Base-by-base conservation (phyloP, 805 yeast genomes). In the Wickerhamiella qilinensis region DNA sequence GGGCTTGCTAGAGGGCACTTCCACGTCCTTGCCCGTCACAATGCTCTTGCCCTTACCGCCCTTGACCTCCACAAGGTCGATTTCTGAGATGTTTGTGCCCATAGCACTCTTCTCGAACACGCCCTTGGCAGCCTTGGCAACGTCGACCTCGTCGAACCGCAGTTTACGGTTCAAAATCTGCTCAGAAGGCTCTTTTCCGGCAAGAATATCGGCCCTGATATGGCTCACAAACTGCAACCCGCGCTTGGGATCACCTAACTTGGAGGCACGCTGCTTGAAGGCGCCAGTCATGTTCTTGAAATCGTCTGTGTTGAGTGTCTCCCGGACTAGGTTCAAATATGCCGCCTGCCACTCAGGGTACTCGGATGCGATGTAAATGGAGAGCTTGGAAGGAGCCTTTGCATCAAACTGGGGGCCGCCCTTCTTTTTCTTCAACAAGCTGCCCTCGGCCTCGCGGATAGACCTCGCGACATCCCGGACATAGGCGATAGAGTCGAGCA, bases 201-300 rank as follows among this genome's bases (percentile, higher is more conserved):
- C 41, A 30, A 67, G 62, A 48, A 91, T 68, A 64, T 93, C 75
- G 56, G 77, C 82, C 62, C 91, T 86, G 59, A 91, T 66, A 50
- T 73, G 65, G 46, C 88, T 77, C 44, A 91, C 85, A 59, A 86
- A 88, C 43, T 97, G 97, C 97, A 91, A 91, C 43, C 94, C 96
- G 51, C 93, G 78, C 71, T 91, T 91, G 81, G 86, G 82, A 53
- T 91, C 97, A 14, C 67, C 67, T 11, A 60, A 47, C 43, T 59
- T 53, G 37, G 58, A 52, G 20, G 62, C 67, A 38, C 53, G 49
- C 44, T 54, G 52, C 48, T 60, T 59, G 49, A 62, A 51, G 17
- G 56, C 63, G 9, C 57, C 56, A 20, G 57, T 45, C 50, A 59
- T 54, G 20, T 55, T 56, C 40, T 56, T 43, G 36, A 57, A 49